Base-by-base conservation (phyloP, 305 asterid species). In the Rubia peregrina region DNA sequence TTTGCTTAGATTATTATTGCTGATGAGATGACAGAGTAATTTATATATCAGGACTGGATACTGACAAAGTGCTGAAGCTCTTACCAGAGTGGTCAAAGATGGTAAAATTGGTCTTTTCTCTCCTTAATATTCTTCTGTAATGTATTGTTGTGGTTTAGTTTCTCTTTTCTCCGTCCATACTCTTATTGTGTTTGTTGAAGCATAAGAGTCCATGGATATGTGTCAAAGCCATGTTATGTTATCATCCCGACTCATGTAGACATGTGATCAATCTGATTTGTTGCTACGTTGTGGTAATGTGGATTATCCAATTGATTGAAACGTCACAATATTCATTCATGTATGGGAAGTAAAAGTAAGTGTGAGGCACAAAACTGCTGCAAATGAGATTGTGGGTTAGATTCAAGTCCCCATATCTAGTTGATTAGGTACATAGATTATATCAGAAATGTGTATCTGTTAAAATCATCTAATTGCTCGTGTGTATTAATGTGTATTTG, bases 41-140 rank as follows among this genome's bases (percentile, higher is more conserved):
- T 40, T 41, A 22, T 38, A 16, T 36, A 19, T 24, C 81, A 92
- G 96, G 92, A 76, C 70, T 80, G 67, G 94, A 90, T 74, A 66
- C 80, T 76, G 89, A 87, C 74, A 84, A 73, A 81, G 82, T 90
- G 78, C 82, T 92, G 78, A 84, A 86, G 80, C 79, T 90, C 79
- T 85, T 90, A 70, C 86, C 93, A 9, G 95, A 90, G 77, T 92
- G 96, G 93, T 89, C 95, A 48, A 84, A 85, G 81, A 69, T 75
- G 74, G 98, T 92, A 78, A 60, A 73, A 62, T 65, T 44, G 64
- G 63, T 65, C 61, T 69, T 61, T 59, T 43, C 13, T 74, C 40
- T 57, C 42, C 60, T 60, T 76, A 22, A 53, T 42, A 14, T 61
- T 38, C 21, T 71, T 12, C 4, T 42, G 44, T 44, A n/a, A 26